Evolutionary conservation across 2,329 filamentous ascomycete species (phyloP), one percentile per base, ranked within the genome.

Genomic region (Dactylonectria macrodidyma): DNA sequence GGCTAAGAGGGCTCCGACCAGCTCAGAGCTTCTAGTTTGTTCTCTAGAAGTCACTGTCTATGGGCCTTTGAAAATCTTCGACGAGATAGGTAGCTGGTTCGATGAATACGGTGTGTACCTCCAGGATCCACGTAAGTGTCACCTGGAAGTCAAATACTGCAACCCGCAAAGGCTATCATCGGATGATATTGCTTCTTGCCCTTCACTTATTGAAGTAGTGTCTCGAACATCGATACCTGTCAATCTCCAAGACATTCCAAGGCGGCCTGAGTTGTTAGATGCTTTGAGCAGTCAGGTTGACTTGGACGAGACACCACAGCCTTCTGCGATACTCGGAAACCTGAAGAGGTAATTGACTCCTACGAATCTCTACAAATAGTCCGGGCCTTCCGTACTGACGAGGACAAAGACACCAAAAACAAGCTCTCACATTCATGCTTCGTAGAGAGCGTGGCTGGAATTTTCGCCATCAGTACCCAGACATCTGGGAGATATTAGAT

Each of bases 341-440:
- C 68, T 78, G 5, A 73, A 71, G 65, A 78, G 59, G 79, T 75
- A 69, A 46, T 12, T 10, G 19, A 19, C 8, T 12, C 16, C 9
- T 54, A 62, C 30, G 19, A 19, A 19, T 19, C 19, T 19, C 19
- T 19, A 19, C 11, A 26, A 48, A 41, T 56, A 60, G 60, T 26
- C 9, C 9, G 41, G 33, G 11, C 16, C 44, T 26, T 38, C 36
- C 10, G 2, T 2, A 16, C 16, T 70, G 5, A 70, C 26, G 4
- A 8, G 3, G 5, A 14, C 6, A 56, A 47, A 84, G 83, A 5
- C 83, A 85, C 57, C 84, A 85, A 50, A 81, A 80, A 46, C 81
- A 84, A 56, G 84, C 83, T 0, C 70, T 86, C 1, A 81, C 80
- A 0, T 85, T 85, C 56, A 82, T 85, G 82, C 59, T 79, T 0